Evolutionary conservation across 495 filamentous ascomycete genomes (phyloP), one percentile per base, ranked within the genome.

Genomic region (Aspergillus ellipticus): DNA sequence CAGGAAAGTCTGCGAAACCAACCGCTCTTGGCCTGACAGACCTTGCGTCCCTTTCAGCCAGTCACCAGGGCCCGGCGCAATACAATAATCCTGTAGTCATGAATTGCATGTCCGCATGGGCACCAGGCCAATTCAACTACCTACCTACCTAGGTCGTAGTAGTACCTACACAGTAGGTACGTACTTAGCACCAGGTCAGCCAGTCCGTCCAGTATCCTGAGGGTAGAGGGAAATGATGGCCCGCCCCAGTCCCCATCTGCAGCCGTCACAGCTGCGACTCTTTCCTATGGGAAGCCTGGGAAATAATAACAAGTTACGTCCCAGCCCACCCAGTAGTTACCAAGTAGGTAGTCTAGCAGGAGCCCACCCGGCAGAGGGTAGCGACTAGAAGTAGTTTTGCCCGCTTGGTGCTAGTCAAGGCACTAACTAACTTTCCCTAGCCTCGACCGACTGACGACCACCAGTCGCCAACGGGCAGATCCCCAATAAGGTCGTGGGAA

Each of bases 31-130:
- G 45, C 45, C 24, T 29, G 45, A 28, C 13, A 48, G 45, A 48
- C 45, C 45, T 48, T 48, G 45, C 45, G 45, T 48, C 45, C 28
- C 28, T 48, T 29, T 45, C 22, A 48, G 45, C 45, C 45, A 29
- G 24, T 48, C 22, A 48, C 45, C 22, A 9, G 45, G 35, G 13
- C 43, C 20, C 26, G 20, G 21, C 43, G 24, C 43, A 47, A 26
- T 47, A 39, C 35, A n/a, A n/a, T 39, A 39, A 28, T 28, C 24
- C 24, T 28, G 24, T 28, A 28, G 24, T 7, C 24, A 28, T 28
- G 24, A 28, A 28, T 28, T 28, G 24, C 24, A 28, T 28, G 24
- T 7, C 7, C 24, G 24, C 24, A 28, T 28, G 24, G 24, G 7
- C 24, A 28, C 24, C 24, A 28, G 24, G 24, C 7, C 24, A 28